phyloP scores from a whole-genome alignment of 192 early-diverging fungal genomes.

The Blastocladiella britannica region DNA sequence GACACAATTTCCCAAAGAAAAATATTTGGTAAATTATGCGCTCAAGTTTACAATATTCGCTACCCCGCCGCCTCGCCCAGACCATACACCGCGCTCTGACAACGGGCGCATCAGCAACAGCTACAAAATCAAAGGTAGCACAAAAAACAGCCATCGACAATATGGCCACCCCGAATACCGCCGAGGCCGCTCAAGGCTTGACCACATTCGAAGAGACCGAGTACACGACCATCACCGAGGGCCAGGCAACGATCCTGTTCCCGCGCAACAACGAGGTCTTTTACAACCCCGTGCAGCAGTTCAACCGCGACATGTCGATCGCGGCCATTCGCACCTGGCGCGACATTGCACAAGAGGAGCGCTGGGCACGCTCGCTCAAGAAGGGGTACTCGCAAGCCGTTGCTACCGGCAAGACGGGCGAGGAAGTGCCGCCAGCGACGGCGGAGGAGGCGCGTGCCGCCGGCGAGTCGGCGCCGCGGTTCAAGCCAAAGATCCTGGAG shows the following conservation, averaged over 20 bases:
- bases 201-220: slow-evolving; percentile 6
- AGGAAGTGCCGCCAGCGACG: slow-evolving; percentile 9
- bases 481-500: slow-evolving; percentile 54
- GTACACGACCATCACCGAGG: slow-evolving; percentile 49
- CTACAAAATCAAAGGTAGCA: too few relatives aligned
- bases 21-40: too few relatives aligned
- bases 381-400: slow-evolving; percentile 4
- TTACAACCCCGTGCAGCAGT: slow-evolving; percentile 95
- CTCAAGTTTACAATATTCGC: too few relatives aligned
- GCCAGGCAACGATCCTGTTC: slow-evolving; percentile 63
- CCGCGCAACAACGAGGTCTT: slow-evolving; percentile 82
- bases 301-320: slow-evolving; percentile 94
- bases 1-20: too few relatives aligned
- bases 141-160: too few relatives aligned
- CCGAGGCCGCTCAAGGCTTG: not conserved
- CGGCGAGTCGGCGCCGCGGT: slow-evolving; percentile 8
- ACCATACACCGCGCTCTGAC: too few relatives aligned
- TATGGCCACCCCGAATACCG: too few relatives aligned
- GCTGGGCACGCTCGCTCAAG: slow-evolving; percentile 3
- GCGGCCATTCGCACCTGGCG: slow-evolving; percentile 88
- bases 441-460: slow-evolving; percentile 8
- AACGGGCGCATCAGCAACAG: too few relatives aligned
- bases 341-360: slow-evolving; percentile 43
- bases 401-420: slow-evolving; percentile 7
- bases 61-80: too few relatives aligned